These are phyloP conservation scores for Chalciporus sphaerocephalus DNA, from an alignment of 768 basidiomycete species.

Conservation along the genomic window DNA sequence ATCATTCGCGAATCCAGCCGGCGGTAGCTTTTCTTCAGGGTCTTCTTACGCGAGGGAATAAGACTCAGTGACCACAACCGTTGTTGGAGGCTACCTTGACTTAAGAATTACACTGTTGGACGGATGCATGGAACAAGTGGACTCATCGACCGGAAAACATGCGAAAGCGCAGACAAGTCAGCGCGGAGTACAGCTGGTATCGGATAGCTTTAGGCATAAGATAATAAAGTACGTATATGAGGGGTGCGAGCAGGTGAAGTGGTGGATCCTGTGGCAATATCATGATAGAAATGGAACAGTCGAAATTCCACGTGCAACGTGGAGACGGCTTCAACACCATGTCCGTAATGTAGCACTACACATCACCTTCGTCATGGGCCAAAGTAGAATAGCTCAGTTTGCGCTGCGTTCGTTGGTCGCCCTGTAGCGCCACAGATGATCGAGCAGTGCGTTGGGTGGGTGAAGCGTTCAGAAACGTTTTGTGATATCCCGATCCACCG, in stretches of 20 bases:
- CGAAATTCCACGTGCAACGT: neutral
- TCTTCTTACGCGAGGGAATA: slow-evolving; percentile 9
- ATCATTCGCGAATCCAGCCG: slow-evolving; percentile 23
- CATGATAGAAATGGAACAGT: slow-evolving; percentile 1
- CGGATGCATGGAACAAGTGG: slow-evolving; percentile 8
- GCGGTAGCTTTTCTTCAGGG: slow-evolving; percentile 7
- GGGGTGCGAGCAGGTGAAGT: slow-evolving; percentile 17
- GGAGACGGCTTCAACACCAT: neutral
- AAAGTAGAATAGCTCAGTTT: slow-evolving; percentile 13
- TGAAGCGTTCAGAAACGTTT: slow-evolving; percentile 25
- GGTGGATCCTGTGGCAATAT: slow-evolving; percentile 8
- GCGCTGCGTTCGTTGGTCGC: slow-evolving; percentile 24
- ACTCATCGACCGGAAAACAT: slow-evolving; percentile 6
- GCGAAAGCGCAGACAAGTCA: slow-evolving; percentile 5
- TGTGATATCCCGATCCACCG: slow-evolving; percentile 23
- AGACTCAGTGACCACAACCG: too few relatives aligned
- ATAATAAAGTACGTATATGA: slow-evolving; percentile 28
- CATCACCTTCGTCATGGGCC: slow-evolving; percentile 5
- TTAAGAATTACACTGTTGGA: slow-evolving; percentile 10
- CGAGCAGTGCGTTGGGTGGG: slow-evolving; percentile 15
- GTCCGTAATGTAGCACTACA: slow-evolving; percentile 3
- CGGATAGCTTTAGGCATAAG: slow-evolving; percentile 31
- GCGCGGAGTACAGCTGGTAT: slow-evolving; percentile 16
- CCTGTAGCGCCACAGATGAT: slow-evolving; percentile 9
- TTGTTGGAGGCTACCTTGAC: slow-evolving; percentile 3